These are phyloP conservation scores for Eustoma russellianum DNA, from an alignment of 257 asterid species.

Conservation along the genomic window DNA sequence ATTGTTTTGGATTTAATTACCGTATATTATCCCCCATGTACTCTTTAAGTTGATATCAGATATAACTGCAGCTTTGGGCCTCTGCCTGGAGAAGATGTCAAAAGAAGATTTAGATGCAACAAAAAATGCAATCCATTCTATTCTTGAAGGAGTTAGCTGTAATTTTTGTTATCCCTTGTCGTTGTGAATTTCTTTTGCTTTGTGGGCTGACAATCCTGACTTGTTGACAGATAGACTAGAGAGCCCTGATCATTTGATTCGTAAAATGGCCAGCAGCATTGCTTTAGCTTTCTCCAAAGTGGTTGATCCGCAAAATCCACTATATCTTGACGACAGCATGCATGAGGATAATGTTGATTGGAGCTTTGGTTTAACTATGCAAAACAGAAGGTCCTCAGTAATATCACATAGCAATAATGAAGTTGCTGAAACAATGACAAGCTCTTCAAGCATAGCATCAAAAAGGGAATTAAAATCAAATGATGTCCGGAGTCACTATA, in stretches of 20 bases:
- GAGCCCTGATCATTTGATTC: slow-evolving; percentile 68
- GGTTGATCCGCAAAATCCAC: slow-evolving; percentile 83
- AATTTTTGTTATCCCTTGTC: slow-evolving; percentile 18
- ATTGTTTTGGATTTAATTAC: not conserved
- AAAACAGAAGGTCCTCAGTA: slow-evolving; percentile 20
- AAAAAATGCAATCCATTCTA: slow-evolving; percentile 67
- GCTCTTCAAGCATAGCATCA: slow-evolving; percentile 11
- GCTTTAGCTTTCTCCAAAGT: slow-evolving; percentile 82
- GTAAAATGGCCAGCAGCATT: slow-evolving; percentile 90
- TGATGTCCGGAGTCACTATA: slow-evolving; percentile 17
- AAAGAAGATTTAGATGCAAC: slow-evolving; percentile 76
- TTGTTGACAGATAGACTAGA: slow-evolving; percentile 79
- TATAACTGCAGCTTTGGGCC: slow-evolving; percentile 90
- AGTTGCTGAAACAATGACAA: slow-evolving; percentile 25
- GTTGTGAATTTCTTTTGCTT: slow-evolving; percentile 9
- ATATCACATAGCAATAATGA: slow-evolving; percentile 21
- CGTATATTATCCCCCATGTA: slow-evolving; percentile 6
- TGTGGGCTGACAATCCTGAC: slow-evolving; percentile 2
- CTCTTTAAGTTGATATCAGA: slow-evolving; percentile 55
- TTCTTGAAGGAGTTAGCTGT: slow-evolving; percentile 96
- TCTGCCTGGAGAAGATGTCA: slow-evolving; percentile 87
- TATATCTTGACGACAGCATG: slow-evolving; percentile 78
- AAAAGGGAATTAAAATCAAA: slow-evolving; percentile 26
- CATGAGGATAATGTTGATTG: slow-evolving; percentile 69
- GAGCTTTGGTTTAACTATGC: slow-evolving; percentile 59